Evolutionary conservation across 176 grass and related monocot genomes (phyloP).

Genomic region (Saccharum officinarum): DNA sequence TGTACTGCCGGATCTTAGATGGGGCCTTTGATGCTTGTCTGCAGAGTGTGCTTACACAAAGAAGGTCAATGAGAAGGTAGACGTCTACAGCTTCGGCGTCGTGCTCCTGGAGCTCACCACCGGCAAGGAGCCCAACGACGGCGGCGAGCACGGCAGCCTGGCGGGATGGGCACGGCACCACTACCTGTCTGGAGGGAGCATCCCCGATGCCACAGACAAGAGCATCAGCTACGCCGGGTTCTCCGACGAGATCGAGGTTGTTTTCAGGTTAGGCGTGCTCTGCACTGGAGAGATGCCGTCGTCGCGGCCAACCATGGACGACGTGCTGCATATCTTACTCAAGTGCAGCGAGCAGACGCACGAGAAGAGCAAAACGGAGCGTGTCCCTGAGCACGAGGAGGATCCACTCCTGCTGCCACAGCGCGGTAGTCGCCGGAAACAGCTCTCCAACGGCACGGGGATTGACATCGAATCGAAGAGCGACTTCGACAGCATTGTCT

Average conservation of each 20-base stretch:
- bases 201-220: slow-evolving; percentile 41
- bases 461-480: slow-evolving; percentile 18
- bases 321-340: slow-evolving; percentile 60
- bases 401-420: slow-evolving; percentile 46
- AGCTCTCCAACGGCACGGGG: slow-evolving; percentile 22
- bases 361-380: slow-evolving; percentile 25
- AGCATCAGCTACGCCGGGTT: slow-evolving; percentile 40
- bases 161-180: slow-evolving; percentile 62
- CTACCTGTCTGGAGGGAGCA: slow-evolving; percentile 39
- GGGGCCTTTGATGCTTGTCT: not conserved
- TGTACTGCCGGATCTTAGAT: no score
- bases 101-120: slow-evolving; percentile 88
- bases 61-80: slow-evolving; percentile 71
- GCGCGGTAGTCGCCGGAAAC: slow-evolving; percentile 40
- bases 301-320: slow-evolving; percentile 69
- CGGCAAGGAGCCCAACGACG: slow-evolving; percentile 61
- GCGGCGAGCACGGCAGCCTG: slow-evolving; percentile 53
- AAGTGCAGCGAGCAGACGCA: slow-evolving; percentile 48
- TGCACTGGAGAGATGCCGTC: slow-evolving; percentile 57
- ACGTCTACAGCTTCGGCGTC: slow-evolving; percentile 94
- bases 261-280: slow-evolving; percentile 70
- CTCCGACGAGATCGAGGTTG: slow-evolving; percentile 49
- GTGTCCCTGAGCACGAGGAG: slow-evolving; percentile 36
- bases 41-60: slow-evolving; percentile 69
- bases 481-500: slow-evolving; percentile 50